Evolutionary conservation across 805 yeast species (phyloP).

Genomic region (Monosporozyma aerobia): DNA sequence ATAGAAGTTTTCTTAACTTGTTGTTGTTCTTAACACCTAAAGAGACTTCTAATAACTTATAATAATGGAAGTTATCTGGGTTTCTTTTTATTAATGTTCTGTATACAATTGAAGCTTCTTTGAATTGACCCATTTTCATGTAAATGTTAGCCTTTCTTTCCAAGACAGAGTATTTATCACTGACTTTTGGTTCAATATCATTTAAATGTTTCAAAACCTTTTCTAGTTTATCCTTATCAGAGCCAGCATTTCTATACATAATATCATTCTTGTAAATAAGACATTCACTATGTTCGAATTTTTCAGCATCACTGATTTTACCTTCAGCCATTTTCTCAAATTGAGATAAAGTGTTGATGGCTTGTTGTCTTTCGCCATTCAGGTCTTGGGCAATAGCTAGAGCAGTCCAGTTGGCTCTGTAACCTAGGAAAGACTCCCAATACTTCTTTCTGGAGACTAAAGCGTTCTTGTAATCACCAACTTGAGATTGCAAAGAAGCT

Average conservation of each 20-base stretch:
- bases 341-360: conserved; percentile 61
- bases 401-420: conserved; percentile 84
- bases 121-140: conserved; percentile 43
- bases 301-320: conserved; percentile 55
- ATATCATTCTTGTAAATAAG: conserved; percentile 61
- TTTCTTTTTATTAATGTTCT: conserved; percentile 71
- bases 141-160: conserved; percentile 63
- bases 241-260: conserved; percentile 52
- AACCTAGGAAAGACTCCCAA: conserved; percentile 68
- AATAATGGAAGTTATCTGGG: conserved; percentile 69
- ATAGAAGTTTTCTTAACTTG: conserved; percentile 47
- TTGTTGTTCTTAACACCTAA: conserved; percentile 42
- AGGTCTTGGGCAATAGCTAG: conserved; percentile 80
- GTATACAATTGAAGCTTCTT: conserved; percentile 61
- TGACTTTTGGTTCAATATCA: conserved; percentile 42
- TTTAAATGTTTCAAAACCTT: conserved; percentile 55
- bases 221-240: conserved; percentile 32
- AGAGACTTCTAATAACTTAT: conserved; percentile 54
- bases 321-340: conserved; percentile 70
- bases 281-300: conserved; percentile 75
- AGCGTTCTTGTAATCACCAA: conserved; percentile 59
- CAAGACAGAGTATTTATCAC: conserved; percentile 50
- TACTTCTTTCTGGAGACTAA: conserved; percentile 55
- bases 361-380: conserved; percentile 54
- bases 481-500: conserved; percentile 69